A percentile compares a stretch with the other conserved stretches of the same genome.
These are phyloP conservation scores for Gliomastix tumulicola DNA, from an alignment of 2,329 filamentous ascomycete genomes.

Conservation along the genomic window DNA sequence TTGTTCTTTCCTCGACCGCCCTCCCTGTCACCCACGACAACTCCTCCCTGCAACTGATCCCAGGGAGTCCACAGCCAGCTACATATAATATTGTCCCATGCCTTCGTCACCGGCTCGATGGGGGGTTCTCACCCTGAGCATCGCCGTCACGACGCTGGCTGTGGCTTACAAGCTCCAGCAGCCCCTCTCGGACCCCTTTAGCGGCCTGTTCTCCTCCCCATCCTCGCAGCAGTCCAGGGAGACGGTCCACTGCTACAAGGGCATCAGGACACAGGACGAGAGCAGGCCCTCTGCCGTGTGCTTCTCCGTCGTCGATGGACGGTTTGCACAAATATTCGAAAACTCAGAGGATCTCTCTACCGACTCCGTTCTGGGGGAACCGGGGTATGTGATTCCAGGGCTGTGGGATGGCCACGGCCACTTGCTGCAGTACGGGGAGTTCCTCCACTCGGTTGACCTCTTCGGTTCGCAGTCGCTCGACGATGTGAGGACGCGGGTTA, in stretches of 20 bases:
- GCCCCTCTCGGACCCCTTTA: slow-evolving; percentile 14
- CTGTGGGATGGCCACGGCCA: slow-evolving; percentile 69
- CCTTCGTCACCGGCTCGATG: slow-evolving; percentile 15
- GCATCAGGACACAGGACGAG: slow-evolving; percentile 26
- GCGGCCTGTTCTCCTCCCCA: slow-evolving; percentile 4
- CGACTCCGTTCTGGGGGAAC: slow-evolving; percentile 14
- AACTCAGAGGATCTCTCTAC: slow-evolving; percentile 17
- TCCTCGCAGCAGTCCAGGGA: slow-evolving; percentile 1
- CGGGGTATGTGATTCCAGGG: slow-evolving; percentile 56
- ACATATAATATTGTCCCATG: too few species aligned
- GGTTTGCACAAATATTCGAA: slow-evolving; percentile 31
- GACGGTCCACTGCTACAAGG: slow-evolving; percentile 32
- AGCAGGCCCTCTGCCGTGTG: slow-evolving; percentile 36
- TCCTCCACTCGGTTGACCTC: slow-evolving; percentile 57
- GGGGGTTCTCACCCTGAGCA: slow-evolving; percentile 17
- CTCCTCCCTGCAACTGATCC: too few species aligned
- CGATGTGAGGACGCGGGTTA: slow-evolving; percentile 46
- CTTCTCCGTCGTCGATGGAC: slow-evolving; percentile 46
- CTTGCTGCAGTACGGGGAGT: slow-evolving; percentile 59
- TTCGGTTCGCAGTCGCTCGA: slow-evolving; percentile 50
- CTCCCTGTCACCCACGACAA: too few species aligned
- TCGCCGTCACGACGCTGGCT: slow-evolving; percentile 20
- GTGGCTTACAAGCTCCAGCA: slow-evolving; percentile 15
- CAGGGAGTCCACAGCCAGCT: too few species aligned
- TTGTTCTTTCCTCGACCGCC: too few species aligned